Percentiles rank a stretch among this genome's conserved stretches.
These are phyloP conservation scores for Kodamaea sp. DNA, from an alignment of 1,139 yeast genomes.

Conservation along the genomic window DNA sequence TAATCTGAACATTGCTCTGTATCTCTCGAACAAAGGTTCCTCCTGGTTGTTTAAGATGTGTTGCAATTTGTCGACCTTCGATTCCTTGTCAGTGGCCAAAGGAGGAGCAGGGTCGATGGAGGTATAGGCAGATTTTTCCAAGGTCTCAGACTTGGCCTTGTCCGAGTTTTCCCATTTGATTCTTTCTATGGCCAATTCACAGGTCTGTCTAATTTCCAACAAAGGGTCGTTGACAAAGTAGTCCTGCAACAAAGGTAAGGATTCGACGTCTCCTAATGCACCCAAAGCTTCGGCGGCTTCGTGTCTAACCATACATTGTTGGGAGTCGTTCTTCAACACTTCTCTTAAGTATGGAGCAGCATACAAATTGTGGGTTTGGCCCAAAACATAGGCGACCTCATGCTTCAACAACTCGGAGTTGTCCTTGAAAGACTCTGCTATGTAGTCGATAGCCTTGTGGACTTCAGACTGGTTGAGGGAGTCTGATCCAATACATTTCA, in stretches of 20 bases:
- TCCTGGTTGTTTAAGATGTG: slow-evolving; percentile 71
- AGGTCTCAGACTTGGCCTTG: slow-evolving; percentile 57
- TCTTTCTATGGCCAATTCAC: slow-evolving; percentile 94
- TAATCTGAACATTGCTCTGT: slow-evolving; percentile 97
- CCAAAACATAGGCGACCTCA: slow-evolving; percentile 97
- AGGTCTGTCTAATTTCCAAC: slow-evolving; percentile 91
- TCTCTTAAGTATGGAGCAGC: slow-evolving; percentile 76
- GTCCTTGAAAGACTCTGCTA: slow-evolving; percentile 78
- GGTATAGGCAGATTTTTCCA: slow-evolving; percentile 76
- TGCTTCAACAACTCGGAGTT: slow-evolving; percentile 93
- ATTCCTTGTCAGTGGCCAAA: slow-evolving; percentile 61
- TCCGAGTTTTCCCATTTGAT: slow-evolving; percentile 89
- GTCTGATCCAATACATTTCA: slow-evolving; percentile 81
- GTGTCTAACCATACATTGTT: slow-evolving; percentile 96
- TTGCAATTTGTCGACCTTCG: slow-evolving; percentile 63
- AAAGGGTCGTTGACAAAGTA: slow-evolving; percentile 74
- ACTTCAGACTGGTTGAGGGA: slow-evolving; percentile 50
- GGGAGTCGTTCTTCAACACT: slow-evolving; percentile 65
- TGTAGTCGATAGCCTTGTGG: slow-evolving; percentile 71
- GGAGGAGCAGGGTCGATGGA: slow-evolving; percentile 99
- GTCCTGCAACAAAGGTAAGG: slow-evolving; percentile 65
- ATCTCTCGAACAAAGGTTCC: slow-evolving; percentile 85
- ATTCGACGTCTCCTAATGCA: slow-evolving; percentile 82
- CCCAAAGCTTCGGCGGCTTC: slow-evolving; percentile 99
- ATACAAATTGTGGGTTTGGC: slow-evolving; percentile 83